A percentile compares a stretch with the other conserved stretches of the same genome.
These are phyloP conservation scores for Moesziomyces sp. DNA, from an alignment of 1,284 basidiomycete species.

Conservation along the genomic window DNA sequence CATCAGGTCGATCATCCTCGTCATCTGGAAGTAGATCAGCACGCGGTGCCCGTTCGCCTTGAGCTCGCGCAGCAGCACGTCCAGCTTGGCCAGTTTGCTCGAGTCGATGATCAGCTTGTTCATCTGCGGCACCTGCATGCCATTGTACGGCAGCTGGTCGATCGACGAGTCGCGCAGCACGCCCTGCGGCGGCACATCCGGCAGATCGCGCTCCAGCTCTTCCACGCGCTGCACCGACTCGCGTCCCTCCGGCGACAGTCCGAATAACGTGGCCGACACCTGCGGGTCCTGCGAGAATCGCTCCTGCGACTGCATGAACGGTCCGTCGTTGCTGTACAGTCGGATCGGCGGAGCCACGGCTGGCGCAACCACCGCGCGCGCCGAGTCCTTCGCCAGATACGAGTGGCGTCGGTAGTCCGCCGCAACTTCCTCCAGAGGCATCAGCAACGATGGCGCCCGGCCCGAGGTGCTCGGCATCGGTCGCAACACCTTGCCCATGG, in stretches of 20 bases:
- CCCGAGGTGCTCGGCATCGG: slow-evolving; percentile 59
- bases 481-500: slow-evolving; percentile 67
- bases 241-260: slow-evolving; percentile 78
- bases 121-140: slow-evolving; percentile 93
- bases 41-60: slow-evolving; percentile 94
- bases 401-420: slow-evolving; percentile 77
- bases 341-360: slow-evolving; percentile 86
- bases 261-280: slow-evolving; percentile 83
- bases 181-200: slow-evolving; percentile 77
- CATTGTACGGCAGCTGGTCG: slow-evolving; percentile 83
- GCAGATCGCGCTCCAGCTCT: slow-evolving; percentile 73
- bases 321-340: slow-evolving; percentile 79
- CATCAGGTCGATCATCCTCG: slow-evolving; percentile 99
- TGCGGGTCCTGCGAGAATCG: slow-evolving; percentile 72
- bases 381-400: slow-evolving; percentile 80
- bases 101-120: slow-evolving; percentile 97
- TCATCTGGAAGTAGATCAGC: slow-evolving; percentile 99
- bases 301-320: slow-evolving; percentile 80
- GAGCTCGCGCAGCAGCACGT: slow-evolving; percentile 87
- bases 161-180: slow-evolving; percentile 77
- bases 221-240: slow-evolving; percentile 75
- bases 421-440: slow-evolving; percentile 76
- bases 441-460: slow-evolving; percentile 69
- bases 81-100: slow-evolving; percentile 91
- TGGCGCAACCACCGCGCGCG: slow-evolving; percentile 83